Percentiles rank a stretch among this genome's conserved stretches.
These are phyloP conservation scores for Intubia oerlemansii DNA, from an alignment of 2,329 filamentous ascomycete genomes.

Conservation along the genomic window DNA sequence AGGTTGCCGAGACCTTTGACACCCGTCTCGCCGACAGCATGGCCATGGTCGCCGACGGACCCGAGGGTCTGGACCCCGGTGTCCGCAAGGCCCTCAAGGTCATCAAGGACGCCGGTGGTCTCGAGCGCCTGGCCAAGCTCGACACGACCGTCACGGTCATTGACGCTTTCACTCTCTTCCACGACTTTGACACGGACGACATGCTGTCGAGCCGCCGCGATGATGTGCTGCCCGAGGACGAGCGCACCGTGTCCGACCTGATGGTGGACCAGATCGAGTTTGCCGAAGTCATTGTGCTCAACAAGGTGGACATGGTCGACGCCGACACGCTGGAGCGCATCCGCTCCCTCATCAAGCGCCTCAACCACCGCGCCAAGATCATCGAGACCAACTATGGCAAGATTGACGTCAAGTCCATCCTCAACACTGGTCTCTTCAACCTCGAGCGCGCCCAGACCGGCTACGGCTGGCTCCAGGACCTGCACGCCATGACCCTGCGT, in stretches of 20 bases:
- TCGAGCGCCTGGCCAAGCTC: conserved; percentile 42
- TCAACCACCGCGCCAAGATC: conserved; percentile 47
- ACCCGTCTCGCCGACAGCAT: conserved; percentile 28
- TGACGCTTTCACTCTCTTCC: conserved; percentile 50
- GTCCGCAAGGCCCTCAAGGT: conserved; percentile 11
- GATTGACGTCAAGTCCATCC: conserved; percentile 38
- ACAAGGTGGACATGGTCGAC: conserved; percentile 40
- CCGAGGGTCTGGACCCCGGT: conserved; percentile 8
- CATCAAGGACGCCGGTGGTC: conserved; percentile 29
- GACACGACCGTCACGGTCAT: conserved; percentile 56
- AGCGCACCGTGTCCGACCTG: conserved; percentile 51
- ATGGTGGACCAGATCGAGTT: conserved; percentile 66
- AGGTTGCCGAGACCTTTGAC: conserved; percentile 55
- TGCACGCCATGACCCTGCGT: conserved; percentile 44
- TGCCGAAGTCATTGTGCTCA: conserved; percentile 49
- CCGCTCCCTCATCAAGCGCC: conserved; percentile 29
- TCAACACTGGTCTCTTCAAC: conserved; percentile 44
- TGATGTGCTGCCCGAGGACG: conserved; percentile 43
- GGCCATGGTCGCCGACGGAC: conserved; percentile 13
- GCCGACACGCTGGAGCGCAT: conserved; percentile 23
- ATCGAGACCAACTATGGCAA: conserved; percentile 36
- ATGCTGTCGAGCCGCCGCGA: conserved; percentile 41
- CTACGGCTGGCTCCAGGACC: conserved; percentile 47
- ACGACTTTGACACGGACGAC: conserved; percentile 50
- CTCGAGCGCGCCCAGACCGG: conserved; percentile 41